Evolutionary conservation across 495 filamentous ascomycete species (phyloP).

Genomic region (Tuber aestivum): DNA sequence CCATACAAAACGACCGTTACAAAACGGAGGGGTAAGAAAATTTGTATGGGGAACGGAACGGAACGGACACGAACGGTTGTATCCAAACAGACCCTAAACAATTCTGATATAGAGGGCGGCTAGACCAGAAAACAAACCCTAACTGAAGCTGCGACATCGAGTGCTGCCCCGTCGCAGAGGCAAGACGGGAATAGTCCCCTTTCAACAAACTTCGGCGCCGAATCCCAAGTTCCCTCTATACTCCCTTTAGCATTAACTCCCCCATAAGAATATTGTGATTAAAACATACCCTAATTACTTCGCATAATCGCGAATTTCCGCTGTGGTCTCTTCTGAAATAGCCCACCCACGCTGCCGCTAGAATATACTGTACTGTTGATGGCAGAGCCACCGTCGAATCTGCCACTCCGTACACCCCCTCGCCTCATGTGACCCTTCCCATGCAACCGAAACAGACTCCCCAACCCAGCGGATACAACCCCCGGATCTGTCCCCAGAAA

Average conservation of each 20-base stretch:
- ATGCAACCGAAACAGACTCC: conserved; percentile 64
- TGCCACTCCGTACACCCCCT: not conserved
- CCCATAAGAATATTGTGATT: no score
- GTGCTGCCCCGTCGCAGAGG: conserved; percentile 63
- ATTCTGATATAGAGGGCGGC: no score
- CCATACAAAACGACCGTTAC: no score
- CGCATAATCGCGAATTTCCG: conserved; percentile 31
- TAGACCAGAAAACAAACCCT: conserved; percentile 46
- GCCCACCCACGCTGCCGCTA: conserved; percentile 15
- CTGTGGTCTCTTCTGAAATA: conserved; percentile 22
- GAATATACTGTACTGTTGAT: conserved; percentile 9
- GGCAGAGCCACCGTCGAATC: conserved; percentile 2
- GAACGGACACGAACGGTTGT: no score
- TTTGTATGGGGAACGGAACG: no score
- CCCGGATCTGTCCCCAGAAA: conserved; percentile 86
- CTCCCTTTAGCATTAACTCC: not conserved
- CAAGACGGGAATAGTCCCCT: conserved; percentile 67
- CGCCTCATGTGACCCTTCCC: conserved; percentile 42
- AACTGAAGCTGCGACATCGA: conserved; percentile 75
- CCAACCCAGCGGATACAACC: conserved; percentile 72
- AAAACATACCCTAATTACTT: conserved; percentile 19
- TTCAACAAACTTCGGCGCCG: conserved; percentile 57
- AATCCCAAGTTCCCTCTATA: conserved; percentile 31
- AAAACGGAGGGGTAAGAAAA: no score
- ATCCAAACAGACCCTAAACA: no score